Evolutionary conservation across 768 basidiomycete species (phyloP), one percentile per base, ranked within the genome.

Genomic region (Cyathus striatus): DNA sequence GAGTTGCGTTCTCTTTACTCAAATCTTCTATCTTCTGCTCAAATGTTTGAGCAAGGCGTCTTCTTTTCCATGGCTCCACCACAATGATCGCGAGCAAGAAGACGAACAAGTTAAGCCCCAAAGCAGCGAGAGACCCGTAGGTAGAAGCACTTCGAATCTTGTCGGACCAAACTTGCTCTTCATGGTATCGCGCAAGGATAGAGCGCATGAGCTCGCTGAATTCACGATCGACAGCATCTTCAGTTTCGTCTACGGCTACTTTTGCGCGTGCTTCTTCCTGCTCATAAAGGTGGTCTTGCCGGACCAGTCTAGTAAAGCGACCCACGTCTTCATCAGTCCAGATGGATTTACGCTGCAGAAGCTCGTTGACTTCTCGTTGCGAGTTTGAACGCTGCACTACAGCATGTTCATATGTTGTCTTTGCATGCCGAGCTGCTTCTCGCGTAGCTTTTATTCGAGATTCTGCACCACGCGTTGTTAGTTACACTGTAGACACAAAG

Each of bases 161-260:
- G 71, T 99, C 95, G 41, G 90, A 92, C 96, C 96, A 99, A 2
- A 97, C 81, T 61, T 99, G 96, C 60, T 99, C 96, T 65, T 97
- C 95, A 66, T 98, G 95, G 62, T 98, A 98, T 27, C 95, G 77
- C 38, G 79, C 82, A 45, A 99, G 75, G 55, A 98, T 98, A 7
- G 78, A 72, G 43, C 82, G 82, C 85, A 95, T 89, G 23, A 97
- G 75, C 57, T 82, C 85, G 55, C 75, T 83, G 59, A 98, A 96
- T 52, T 86, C 89, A 35, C 77, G 76, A 51, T 99, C 96, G 14
- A 92, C 90, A 2, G 76, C 78, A 40, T 79, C 76, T 52, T 99
- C 96, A 2, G 79, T 74, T 30, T 79, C 73, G 17, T 76, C 73
- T 2, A 89, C 83, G 14, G 69, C 73, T 5, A 59, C 62, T 54